Evolutionary conservation across 805 yeast genomes (phyloP).

Genomic region (Candida alai): DNA sequence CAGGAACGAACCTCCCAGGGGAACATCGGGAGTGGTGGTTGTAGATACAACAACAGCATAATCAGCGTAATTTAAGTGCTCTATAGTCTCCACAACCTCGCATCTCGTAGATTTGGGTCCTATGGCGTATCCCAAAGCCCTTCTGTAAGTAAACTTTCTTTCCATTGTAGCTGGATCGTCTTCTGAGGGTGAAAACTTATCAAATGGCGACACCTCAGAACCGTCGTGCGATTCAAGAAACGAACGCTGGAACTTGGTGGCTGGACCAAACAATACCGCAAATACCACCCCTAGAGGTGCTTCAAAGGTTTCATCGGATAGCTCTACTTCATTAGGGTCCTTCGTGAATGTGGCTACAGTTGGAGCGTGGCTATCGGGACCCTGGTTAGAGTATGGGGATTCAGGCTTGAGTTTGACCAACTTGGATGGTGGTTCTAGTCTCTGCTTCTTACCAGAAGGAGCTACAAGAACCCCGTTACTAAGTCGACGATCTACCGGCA

Average conservation of each 20-base stretch:
- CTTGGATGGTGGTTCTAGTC: constrained; percentile 11
- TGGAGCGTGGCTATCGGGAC: constrained; percentile 61
- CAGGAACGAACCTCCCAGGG: constrained; percentile 79
- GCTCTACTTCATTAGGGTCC: constrained; percentile 38
- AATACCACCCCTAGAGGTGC: constrained; percentile 80
- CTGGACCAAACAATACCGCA: constrained; percentile 63
- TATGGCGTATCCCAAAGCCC: constrained; percentile 72
- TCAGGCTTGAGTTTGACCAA: constrained; percentile 35
- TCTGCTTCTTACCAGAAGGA: constrained; percentile 3
- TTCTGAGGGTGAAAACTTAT: constrained; percentile 26
- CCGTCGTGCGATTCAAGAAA: constrained; percentile 45
- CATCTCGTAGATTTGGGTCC: constrained; percentile 94
- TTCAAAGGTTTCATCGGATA: constrained; percentile 46
- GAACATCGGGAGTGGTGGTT: constrained; percentile 88
- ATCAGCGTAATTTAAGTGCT: constrained; percentile 48
- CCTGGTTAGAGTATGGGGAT: constrained; percentile 46
- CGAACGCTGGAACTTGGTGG: constrained; percentile 36
- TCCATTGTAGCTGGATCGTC: constrained; percentile 39
- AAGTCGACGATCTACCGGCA: too few relatives aligned
- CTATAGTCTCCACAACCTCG: constrained; percentile 55
- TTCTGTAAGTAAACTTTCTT: constrained; percentile 62
- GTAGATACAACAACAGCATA: constrained; percentile 58
- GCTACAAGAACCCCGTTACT: too few relatives aligned
- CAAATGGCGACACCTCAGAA: constrained; percentile 39
- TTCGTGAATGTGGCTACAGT: constrained; percentile 38